Evolutionary conservation across 345 rosid genomes (phyloP).

Genomic region (Cardamine resedifolia): DNA sequence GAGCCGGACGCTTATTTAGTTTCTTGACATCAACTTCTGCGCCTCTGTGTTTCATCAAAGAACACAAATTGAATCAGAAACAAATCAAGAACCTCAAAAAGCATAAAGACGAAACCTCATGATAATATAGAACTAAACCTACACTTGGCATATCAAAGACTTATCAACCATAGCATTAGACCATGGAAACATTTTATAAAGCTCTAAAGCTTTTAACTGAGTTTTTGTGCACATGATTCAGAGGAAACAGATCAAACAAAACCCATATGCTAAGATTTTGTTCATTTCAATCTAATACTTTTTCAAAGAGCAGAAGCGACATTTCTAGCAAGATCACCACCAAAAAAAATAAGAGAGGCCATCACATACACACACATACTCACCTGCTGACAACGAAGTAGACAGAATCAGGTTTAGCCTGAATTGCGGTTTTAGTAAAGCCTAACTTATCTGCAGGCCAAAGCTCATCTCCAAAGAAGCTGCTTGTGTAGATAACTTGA

Average conservation of each 20-base stretch:
- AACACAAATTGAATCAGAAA: slow-evolving; percentile 3
- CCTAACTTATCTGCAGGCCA: slow-evolving; percentile 99
- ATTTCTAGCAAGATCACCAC: slow-evolving; percentile 12
- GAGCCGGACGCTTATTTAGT: slow-evolving; percentile 89
- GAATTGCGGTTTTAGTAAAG: slow-evolving; percentile 95
- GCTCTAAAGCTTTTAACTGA: background rate
- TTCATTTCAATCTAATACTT: background rate
- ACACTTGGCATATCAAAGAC: background rate
- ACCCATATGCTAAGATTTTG: background rate
- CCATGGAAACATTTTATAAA: background rate
- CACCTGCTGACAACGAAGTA: slow-evolving; percentile 97
- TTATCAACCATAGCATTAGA: background rate
- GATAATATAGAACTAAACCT: background rate
- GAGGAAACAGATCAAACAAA: slow-evolving; percentile 2
- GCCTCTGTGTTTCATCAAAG: slow-evolving; percentile 54
- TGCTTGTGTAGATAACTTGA: slow-evolving; percentile 93
- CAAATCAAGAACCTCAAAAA: slow-evolving; percentile 1
- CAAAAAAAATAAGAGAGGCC: background rate
- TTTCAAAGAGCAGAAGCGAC: background rate
- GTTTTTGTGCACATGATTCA: background rate
- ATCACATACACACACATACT: background rate
- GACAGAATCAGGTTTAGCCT: slow-evolving; percentile 94
- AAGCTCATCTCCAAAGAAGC: slow-evolving; percentile 98
- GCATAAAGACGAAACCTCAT: background rate
- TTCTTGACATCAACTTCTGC: slow-evolving; percentile 84